Base-by-base conservation (phyloP, 2,329 filamentous ascomycete species). In the Sphaerulina populicola region DNA sequence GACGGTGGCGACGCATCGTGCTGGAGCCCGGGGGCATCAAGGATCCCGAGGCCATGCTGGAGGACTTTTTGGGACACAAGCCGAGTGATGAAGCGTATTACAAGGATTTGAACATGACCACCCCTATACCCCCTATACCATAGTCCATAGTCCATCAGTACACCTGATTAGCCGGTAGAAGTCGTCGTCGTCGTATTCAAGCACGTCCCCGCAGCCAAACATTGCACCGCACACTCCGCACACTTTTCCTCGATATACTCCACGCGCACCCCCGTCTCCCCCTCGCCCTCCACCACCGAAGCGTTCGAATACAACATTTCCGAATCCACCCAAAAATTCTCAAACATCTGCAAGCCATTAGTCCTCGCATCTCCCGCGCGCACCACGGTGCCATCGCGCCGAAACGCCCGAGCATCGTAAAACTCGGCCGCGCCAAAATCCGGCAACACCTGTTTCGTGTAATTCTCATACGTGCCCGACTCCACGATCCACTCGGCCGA, bases 11-110 rank as follows among this genome's bases (percentile, higher is more conserved):
- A 44, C 82, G 87, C 67, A 84, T 80, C 0, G 85, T 90, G 12
- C 72, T 90, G 2, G 82, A 88, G 70, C 86, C 86, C 31, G 86
- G 86, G 1, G 82, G 78, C 58, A 81, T 83, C 66, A 85, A 88
- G 58, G 86, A 89, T 72, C 87, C 89, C 83, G 74, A 80, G 54
- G 33, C 42, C 27, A 85, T 83, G 8, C 69, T 91, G 49, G 82
- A 83, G 71, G 80, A 87, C 58, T 91, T 90, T 70, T 66, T 91
- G 51, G 85, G 86, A 7, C 73, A 86, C 56, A 80, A 84, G 69
- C 86, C 86, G 0, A 49, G 41, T 18, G 41, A 44, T n/a, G 35
- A 43, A 15, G 47, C 38, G 30, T 44, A 42, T 27, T 37, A 35
- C 14, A 49, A 7, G 31, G 12, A 35, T 35, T n/a, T 35, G 31